Evolutionary conservation across 2,329 filamentous ascomycete genomes (phyloP).

Genomic region (Dothidotthia symphoricarpi): DNA sequence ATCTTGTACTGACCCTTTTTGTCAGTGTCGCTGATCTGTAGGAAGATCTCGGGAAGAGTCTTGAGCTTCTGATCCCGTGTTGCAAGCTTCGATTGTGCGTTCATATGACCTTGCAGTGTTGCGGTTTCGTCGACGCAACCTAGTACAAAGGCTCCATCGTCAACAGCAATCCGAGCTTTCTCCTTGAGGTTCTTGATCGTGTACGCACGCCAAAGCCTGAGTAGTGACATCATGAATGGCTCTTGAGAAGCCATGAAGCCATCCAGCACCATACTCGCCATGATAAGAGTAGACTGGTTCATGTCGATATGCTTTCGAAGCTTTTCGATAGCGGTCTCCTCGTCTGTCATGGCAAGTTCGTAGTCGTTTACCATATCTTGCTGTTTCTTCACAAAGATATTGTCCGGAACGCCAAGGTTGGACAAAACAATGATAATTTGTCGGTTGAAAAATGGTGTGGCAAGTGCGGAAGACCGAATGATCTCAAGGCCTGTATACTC

Average conservation of each 20-base stretch:
- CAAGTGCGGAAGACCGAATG: constrained; percentile 74
- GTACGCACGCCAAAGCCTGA: constrained; percentile 86
- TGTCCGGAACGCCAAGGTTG: constrained; percentile 67
- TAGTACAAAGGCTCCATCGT: constrained; percentile 81
- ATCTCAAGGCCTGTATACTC: constrained; percentile 75
- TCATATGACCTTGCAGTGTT: constrained; percentile 68
- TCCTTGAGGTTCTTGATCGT: constrained; percentile 87
- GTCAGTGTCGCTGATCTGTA: constrained; percentile 67
- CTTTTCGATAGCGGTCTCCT: constrained; percentile 62
- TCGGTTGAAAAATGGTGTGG: constrained; percentile 78
- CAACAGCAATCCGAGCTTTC: constrained; percentile 80
- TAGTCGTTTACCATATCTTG: constrained; percentile 66
- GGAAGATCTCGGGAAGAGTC: constrained; percentile 77
- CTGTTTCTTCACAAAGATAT: constrained; percentile 67
- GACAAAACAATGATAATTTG: constrained; percentile 88
- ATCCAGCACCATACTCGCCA: constrained; percentile 73
- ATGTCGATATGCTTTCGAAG: constrained; percentile 78
- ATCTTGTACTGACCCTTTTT: constrained; percentile 58
- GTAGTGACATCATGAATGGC: constrained; percentile 76
- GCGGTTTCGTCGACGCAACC: constrained; percentile 85
- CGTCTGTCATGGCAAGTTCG: constrained; percentile 66
- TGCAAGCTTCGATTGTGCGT: constrained; percentile 45
- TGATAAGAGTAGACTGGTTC: constrained; percentile 72
- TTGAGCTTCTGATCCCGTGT: constrained; percentile 43
- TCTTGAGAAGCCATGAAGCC: constrained; percentile 75